Percentiles rank a stretch among this genome's conserved stretches.
phyloP scores from a whole-genome alignment of 805 yeast genomes.

The Hanseniaspora singularis region DNA sequence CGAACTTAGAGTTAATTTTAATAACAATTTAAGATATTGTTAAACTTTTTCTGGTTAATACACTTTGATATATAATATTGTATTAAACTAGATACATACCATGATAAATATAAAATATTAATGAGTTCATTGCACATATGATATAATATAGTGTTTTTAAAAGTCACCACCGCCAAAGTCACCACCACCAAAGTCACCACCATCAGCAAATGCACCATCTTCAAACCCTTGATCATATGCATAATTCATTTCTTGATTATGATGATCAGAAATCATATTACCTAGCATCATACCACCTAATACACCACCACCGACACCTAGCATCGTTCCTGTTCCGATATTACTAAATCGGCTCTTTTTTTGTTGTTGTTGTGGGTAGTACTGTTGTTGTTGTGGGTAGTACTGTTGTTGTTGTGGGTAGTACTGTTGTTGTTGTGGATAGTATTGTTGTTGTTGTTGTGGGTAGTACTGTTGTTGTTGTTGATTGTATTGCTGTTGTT shows the following conservation, averaged over 20 bases:
- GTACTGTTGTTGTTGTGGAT: slow-evolving; percentile 19
- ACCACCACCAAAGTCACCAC: slow-evolving; percentile 26
- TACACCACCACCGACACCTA: slow-evolving; percentile 49
- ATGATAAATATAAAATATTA: too few relatives aligned
- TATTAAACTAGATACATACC: too few relatives aligned
- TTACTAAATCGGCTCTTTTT: slow-evolving; percentile 24
- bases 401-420: slow-evolving; percentile 18
- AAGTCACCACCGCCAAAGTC: slow-evolving; percentile 24
- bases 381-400: slow-evolving; percentile 22
- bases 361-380: slow-evolving; percentile 25
- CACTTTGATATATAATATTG: too few relatives aligned
- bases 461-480: slow-evolving; percentile 1
- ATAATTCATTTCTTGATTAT: slow-evolving; percentile 27
- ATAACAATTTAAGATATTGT: too few relatives aligned
- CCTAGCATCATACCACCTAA: slow-evolving; percentile 48
- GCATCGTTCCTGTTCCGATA: slow-evolving; percentile 30
- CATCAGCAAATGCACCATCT: slow-evolving; percentile 25
- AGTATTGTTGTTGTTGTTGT: slow-evolving; percentile 28
- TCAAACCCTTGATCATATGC: slow-evolving; percentile 19
- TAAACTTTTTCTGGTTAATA: too few relatives aligned
- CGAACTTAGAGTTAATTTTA: too few relatives aligned
- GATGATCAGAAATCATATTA: slow-evolving; percentile 28
- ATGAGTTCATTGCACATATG: too few relatives aligned
- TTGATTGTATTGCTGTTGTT: slow-evolving; percentile 1
- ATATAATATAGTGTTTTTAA: not conserved